Conservation (phyloP, 805 yeast genomes). For the Zygoascus biomembranicola region DNA sequence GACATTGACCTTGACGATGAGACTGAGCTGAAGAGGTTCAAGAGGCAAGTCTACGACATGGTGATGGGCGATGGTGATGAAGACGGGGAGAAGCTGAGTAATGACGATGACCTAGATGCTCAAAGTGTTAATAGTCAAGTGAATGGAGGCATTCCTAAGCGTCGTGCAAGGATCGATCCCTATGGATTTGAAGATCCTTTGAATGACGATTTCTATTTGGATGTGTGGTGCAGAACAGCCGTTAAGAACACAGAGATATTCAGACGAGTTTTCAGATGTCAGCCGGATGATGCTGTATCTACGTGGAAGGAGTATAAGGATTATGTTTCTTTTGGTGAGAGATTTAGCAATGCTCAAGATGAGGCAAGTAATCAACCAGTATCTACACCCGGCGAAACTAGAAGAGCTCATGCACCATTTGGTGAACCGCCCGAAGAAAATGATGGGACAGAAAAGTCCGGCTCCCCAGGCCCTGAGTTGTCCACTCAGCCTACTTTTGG, state of each 20-base stretch:
- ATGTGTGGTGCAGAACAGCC: slow-evolving; percentile 77
- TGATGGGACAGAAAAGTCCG: neutral
- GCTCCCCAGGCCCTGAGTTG: neutral
- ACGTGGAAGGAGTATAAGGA: slow-evolving; percentile 87
- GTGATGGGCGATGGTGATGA: neutral
- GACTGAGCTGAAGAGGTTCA: neutral
- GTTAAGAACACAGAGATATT: slow-evolving; percentile 73
- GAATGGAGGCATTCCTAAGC: neutral
- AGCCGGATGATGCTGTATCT: slow-evolving; percentile 87
- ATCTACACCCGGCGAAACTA: slow-evolving; percentile 11
- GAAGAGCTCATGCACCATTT: slow-evolving; percentile 14
- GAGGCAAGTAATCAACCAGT: slow-evolving; percentile 29
- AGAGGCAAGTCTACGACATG: neutral
- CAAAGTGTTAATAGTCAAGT: neutral
- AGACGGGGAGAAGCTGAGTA: neutral
- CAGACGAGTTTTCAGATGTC: slow-evolving; percentile 82
- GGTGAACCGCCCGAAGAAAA: slow-evolving; percentile 1
- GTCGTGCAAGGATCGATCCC: slow-evolving; percentile 59
- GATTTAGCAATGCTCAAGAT: slow-evolving; percentile 26
- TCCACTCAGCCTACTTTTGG: neutral
- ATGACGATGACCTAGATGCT: neutral
- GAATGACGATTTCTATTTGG: slow-evolving; percentile 72
- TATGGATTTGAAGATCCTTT: slow-evolving; percentile 84
- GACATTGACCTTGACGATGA: neutral
- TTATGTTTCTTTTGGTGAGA: slow-evolving; percentile 35